Base-by-base conservation (phyloP, 2,329 filamentous ascomycete genomes). In the Hymenoscyphus salicellus region DNA sequence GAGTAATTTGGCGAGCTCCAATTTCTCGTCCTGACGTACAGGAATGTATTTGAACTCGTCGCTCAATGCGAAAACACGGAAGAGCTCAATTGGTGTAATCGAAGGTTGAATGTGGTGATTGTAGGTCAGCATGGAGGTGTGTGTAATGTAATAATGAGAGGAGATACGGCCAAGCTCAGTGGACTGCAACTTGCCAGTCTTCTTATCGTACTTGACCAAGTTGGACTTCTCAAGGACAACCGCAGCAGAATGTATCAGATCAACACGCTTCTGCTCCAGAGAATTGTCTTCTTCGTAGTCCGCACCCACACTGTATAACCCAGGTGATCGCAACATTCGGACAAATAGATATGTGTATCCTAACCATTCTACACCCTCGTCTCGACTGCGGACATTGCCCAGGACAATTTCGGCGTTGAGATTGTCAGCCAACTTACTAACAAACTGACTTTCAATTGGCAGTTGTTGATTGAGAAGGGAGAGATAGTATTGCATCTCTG, bases 41-140 rank as follows among this genome's bases (percentile, higher is more conserved):
- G 95, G 95, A 52, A 99, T 99, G 77, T 96, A 99, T 78, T 97
- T 98, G 84, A 99, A 99, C 77, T 99, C 95, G 63, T 96, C 92
- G 74, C 95, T 98, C 41, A 98, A 84, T 14, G 96, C 90, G 75
- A 99, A 99, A 32, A 99, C 89, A 52, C 96, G 89, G 87, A 99
- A 98, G 52, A 99, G 85, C 78, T 99, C 95, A 69, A 99, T 97
- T 5, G 91, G 91, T 30, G 91, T 92, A 72, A 97, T 95, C 11
- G 90, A 92, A 16, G 94, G 93, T 75, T 97, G 93, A 58, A 99
- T 92, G 70, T 98, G 89, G 75, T 91, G 91, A 76, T 97, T 97
- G 81, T 99, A 99, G 0, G 92, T 97, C 70, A 94, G 85, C 95
- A 99, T 99, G 16, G 94, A 98, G 71, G 87, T 92, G 77, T 97